Evolutionary conservation across 805 yeast genomes (phyloP).

Genomic region (Kodamaea leandrae): DNA sequence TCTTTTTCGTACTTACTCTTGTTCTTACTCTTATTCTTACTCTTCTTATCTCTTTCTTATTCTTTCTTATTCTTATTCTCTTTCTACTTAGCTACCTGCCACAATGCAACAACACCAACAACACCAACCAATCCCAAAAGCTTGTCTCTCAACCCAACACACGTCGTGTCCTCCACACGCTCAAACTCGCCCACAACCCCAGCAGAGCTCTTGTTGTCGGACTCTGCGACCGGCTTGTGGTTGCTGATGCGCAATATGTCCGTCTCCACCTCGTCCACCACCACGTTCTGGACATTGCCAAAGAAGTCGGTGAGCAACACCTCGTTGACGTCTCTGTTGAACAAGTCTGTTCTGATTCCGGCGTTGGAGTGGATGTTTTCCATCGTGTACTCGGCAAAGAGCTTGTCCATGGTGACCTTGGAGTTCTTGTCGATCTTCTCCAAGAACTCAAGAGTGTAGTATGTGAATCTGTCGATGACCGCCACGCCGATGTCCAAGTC

Average conservation of each 20-base stretch:
- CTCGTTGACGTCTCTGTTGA: slow-evolving; percentile 58
- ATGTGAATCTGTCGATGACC: slow-evolving; percentile 94
- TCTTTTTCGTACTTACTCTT: no score
- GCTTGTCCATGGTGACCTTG: slow-evolving; percentile 69
- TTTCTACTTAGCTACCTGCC: no score
- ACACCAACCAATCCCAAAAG: neutral
- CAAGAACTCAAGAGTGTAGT: slow-evolving; percentile 82
- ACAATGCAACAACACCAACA: neutral
- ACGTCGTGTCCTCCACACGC: neutral
- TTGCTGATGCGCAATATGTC: slow-evolving; percentile 41
- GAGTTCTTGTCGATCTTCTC: slow-evolving; percentile 80
- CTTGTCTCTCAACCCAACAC: neutral
- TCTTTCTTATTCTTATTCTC: no score
- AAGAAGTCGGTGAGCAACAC: slow-evolving; percentile 89
- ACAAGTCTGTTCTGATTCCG: slow-evolving; percentile 86
- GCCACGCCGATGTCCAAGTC: slow-evolving; percentile 97
- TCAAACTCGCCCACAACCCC: neutral
- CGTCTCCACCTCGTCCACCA: slow-evolving; percentile 56
- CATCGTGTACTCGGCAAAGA: slow-evolving; percentile 80
- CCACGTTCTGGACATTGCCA: slow-evolving; percentile 83
- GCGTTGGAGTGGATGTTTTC: slow-evolving; percentile 88
- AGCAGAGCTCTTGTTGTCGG: neutral
- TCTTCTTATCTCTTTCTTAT: no score
- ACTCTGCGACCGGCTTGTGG: slow-evolving; percentile 17
- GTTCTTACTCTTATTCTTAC: no score